These are phyloP conservation scores for Priceomyces fermenticarens DNA, from an alignment of 805 yeast species.

Conservation along the genomic window DNA sequence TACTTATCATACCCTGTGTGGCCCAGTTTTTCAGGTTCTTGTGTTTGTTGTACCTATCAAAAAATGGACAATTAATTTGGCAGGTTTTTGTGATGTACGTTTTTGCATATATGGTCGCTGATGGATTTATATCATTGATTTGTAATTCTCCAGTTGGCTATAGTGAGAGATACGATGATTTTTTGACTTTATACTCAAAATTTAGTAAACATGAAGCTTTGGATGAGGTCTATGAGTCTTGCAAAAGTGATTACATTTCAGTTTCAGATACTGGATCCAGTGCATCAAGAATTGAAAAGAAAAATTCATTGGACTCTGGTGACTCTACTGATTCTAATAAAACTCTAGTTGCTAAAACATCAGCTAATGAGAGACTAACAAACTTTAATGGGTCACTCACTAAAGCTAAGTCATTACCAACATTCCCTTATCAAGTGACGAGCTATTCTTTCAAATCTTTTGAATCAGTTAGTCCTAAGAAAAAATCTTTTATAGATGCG, in stretches of 20 bases:
- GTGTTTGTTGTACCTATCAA: constrained; percentile 1
- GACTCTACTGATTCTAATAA: constrained; percentile 14
- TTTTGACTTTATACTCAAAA: constrained; percentile 13
- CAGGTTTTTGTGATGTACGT: background rate
- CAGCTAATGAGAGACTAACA: constrained; percentile 11
- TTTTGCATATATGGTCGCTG: background rate
- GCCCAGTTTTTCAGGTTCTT: background rate
- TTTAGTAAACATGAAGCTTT: constrained; percentile 15
- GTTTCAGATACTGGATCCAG: constrained; percentile 4
- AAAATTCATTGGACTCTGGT: constrained; percentile 9
- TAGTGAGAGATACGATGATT: constrained; percentile 10
- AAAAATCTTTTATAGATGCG: too few relatives aligned
- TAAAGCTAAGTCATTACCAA: constrained; percentile 4
- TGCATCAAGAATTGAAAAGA: constrained; percentile 6
- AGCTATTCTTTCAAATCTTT: background rate
- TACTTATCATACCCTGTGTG: background rate
- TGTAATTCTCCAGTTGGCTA: constrained; percentile 8
- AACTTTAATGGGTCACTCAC: background rate
- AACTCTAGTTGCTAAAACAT: constrained; percentile 11
- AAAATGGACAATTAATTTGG: background rate
- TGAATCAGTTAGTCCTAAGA: too few relatives aligned
- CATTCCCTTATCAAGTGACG: background rate
- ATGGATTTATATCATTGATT: background rate
- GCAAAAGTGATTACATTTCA: constrained; percentile 9
- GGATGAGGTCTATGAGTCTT: constrained; percentile 5